Evolutionary conservation across 345 rosid genomes (phyloP).

Genomic region (Eucalyptus curtisii): DNA sequence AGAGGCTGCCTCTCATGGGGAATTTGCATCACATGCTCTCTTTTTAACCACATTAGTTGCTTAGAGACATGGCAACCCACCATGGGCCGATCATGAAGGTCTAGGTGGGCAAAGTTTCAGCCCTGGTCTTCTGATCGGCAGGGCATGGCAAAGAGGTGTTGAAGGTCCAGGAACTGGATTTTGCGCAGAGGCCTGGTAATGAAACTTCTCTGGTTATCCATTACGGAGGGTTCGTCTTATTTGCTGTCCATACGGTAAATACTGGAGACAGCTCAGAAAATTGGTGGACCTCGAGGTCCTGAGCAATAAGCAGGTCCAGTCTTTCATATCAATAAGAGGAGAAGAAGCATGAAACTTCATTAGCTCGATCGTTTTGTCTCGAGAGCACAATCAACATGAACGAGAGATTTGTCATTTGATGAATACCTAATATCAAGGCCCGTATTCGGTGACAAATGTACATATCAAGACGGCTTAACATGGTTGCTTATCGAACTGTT

Average conservation of each 20-base stretch:
- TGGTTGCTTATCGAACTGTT: not conserved
- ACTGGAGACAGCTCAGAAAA: not conserved
- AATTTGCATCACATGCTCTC: conserved; percentile 7
- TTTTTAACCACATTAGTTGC: conserved; percentile 1
- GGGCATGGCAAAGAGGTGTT: conserved; percentile 4
- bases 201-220: not conserved
- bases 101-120: conserved; percentile 3
- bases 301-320: not conserved
- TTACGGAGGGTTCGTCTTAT: conserved; percentile 3
- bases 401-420: not conserved
- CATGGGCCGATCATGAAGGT: conserved; percentile 12
- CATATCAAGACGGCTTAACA: not conserved
- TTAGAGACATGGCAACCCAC: not conserved
- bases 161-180: conserved; percentile 4
- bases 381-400: not conserved
- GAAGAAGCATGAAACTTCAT: not conserved
- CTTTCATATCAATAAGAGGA: not conserved
- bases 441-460: not conserved
- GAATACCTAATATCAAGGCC: not conserved
- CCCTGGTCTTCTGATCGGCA: conserved; percentile 5
- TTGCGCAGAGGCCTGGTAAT: conserved; percentile 9
- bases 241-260: not conserved
- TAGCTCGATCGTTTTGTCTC: not conserved
- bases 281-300: not conserved
- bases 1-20: conserved; percentile 5